phyloP scores from a whole-genome alignment of 805 yeast genomes.

The Pichia thaimueangensis region DNA sequence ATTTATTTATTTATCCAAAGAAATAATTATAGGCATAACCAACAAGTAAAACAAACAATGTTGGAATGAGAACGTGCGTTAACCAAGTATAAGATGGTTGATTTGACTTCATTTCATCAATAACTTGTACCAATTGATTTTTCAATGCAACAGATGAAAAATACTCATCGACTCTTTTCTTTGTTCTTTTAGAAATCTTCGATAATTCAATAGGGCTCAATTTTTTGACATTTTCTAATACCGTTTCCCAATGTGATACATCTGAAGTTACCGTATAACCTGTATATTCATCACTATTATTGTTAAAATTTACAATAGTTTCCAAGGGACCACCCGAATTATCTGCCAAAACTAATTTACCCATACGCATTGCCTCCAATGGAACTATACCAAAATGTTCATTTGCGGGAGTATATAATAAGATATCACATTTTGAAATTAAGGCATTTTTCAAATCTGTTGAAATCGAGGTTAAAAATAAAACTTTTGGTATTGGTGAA shows the following conservation, averaged over 20 bases:
- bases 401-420: conserved; percentile 81
- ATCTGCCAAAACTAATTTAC: conserved; percentile 79
- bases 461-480: conserved; percentile 74
- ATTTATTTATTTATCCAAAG: background rate
- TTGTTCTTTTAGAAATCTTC: conserved; percentile 20
- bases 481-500: conserved; percentile 17
- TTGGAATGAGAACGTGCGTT: background rate
- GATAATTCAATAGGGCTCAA: conserved; percentile 12
- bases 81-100: background rate
- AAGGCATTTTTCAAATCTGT: conserved; percentile 58
- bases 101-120: conserved; percentile 7
- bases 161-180: conserved; percentile 30
- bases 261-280: conserved; percentile 55
- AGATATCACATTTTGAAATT: conserved; percentile 47
- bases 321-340: conserved; percentile 93
- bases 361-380: conserved; percentile 82
- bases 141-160: conserved; percentile 46
- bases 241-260: conserved; percentile 48
- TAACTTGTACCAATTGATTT: conserved; percentile 13
- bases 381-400: conserved; percentile 99
- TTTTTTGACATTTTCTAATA: conserved; percentile 35
- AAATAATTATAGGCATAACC: background rate
- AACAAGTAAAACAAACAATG: background rate
- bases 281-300: conserved; percentile 30
- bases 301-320: conserved; percentile 42